phyloP scores from a whole-genome alignment of 352 stramenopile species.

The Globisporangium orthogonon region DNA sequence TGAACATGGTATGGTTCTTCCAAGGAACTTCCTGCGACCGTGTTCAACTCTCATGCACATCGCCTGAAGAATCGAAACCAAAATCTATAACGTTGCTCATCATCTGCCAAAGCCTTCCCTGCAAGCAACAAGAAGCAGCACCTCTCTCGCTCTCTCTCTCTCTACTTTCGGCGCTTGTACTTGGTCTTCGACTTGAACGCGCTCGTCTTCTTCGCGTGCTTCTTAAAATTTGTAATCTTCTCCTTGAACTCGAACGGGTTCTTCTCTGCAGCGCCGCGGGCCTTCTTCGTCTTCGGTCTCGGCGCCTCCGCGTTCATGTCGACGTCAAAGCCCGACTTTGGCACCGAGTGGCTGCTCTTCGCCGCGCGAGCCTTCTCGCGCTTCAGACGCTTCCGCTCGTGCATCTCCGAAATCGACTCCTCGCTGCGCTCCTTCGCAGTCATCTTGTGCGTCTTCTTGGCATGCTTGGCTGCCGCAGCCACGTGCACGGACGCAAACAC shows the following conservation, averaged over 20 bases:
- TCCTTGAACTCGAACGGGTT: conserved; percentile 85
- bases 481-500: conserved; percentile 82
- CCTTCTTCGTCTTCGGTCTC: conserved; percentile 25
- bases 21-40: too few species aligned
- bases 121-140: too few species aligned
- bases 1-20: too few species aligned
- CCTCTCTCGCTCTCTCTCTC: neutral
- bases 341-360: conserved; percentile 44
- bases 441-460: conserved; percentile 67
- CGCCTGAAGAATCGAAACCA: neutral
- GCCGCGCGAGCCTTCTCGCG: conserved; percentile 57
- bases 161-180: conserved; percentile 82
- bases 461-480: conserved; percentile 66
- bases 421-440: conserved; percentile 51
- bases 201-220: conserved; percentile 83
- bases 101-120: too few species aligned
- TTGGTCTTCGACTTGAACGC: conserved; percentile 90
- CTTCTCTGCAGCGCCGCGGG: conserved; percentile 31
- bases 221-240: conserved; percentile 89
- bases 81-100: neutral
- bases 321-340: conserved; percentile 55
- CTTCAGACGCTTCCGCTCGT: conserved; percentile 75
- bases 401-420: conserved; percentile 75
- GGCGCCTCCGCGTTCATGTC: conserved; percentile 42
- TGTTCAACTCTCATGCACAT: too few species aligned